Percentiles rank a stretch among this genome's conserved stretches.
phyloP scores from a whole-genome alignment of 176 grass and related monocot species.

The Raddia distichophylla region DNA sequence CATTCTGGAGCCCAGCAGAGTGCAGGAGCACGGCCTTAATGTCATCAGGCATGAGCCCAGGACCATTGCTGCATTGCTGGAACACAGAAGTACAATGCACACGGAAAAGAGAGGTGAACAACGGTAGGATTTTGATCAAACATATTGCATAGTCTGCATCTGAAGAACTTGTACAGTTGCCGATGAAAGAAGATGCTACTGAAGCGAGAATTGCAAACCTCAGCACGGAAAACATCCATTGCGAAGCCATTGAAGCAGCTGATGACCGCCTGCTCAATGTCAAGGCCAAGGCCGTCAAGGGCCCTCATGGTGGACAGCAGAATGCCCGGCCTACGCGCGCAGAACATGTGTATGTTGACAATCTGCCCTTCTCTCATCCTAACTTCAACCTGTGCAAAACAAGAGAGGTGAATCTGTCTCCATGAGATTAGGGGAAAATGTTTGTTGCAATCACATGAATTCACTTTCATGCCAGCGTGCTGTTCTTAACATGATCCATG shows the following conservation, averaged over 20 bases:
- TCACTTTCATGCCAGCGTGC: not conserved
- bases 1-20: conserved; percentile 52
- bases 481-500: not conserved
- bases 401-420: not conserved
- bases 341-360: conserved; percentile 95
- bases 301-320: conserved; percentile 68
- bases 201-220: conserved; percentile 45
- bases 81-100: conserved; percentile 14
- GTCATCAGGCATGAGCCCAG: conserved; percentile 64
- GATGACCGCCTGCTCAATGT: conserved; percentile 72
- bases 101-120: conserved; percentile 26
- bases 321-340: conserved; percentile 61
- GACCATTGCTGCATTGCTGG: conserved; percentile 67
- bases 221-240: conserved; percentile 75
- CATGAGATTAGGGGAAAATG: not conserved
- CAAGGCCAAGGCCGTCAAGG: conserved; percentile 68
- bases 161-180: not conserved
- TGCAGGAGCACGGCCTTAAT: conserved; percentile 81
- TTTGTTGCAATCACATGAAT: not conserved
- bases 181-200: not conserved
- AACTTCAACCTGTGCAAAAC: conserved; percentile 68
- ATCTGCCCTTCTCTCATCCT: conserved; percentile 63
- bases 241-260: conserved; percentile 80
- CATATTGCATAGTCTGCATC: too few species aligned
- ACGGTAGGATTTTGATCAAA: conserved; percentile 10